Evolutionary conservation across 2,329 filamentous ascomycete genomes (phyloP).

Genomic region (Chaetomium sp.): DNA sequence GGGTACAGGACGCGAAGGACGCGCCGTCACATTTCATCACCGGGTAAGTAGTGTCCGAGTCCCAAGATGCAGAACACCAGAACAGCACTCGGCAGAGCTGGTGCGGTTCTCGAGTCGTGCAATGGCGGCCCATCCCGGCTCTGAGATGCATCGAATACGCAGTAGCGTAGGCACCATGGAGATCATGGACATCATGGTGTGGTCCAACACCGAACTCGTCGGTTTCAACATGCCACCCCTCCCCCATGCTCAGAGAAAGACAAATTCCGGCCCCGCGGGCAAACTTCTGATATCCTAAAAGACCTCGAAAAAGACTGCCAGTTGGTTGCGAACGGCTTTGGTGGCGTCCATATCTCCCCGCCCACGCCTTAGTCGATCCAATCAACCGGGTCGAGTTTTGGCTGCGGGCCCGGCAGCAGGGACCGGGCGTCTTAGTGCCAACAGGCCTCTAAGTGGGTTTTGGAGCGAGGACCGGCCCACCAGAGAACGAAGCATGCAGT

Average conservation of each 20-base stretch:
- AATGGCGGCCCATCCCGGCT: constrained; percentile 9
- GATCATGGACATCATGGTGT: too few relatives aligned
- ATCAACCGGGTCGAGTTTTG: neutral
- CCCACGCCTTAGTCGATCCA: neutral
- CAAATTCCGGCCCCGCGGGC: neutral
- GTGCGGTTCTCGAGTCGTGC: neutral
- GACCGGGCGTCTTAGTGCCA: neutral
- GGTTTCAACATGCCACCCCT: neutral
- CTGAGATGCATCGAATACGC: neutral
- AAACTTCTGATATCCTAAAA: neutral
- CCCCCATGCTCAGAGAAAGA: neutral
- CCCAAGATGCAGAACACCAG: constrained; percentile 2
- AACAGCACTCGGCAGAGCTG: too few relatives aligned
- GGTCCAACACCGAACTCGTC: neutral
- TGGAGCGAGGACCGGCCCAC: neutral
- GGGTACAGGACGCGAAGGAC: neutral
- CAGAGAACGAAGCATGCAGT: constrained; percentile 5
- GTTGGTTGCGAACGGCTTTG: neutral
- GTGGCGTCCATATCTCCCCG: constrained; percentile 2
- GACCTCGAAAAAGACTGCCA: neutral
- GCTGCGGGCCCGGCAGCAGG: neutral
- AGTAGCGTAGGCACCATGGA: neutral
- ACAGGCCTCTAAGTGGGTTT: neutral
- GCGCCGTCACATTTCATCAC: constrained; percentile 7
- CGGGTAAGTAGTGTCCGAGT: neutral